Conservation (phyloP, 225 moss, liverwort and hornwort genomes). For the Pseudoscleropodium purum region DNA sequence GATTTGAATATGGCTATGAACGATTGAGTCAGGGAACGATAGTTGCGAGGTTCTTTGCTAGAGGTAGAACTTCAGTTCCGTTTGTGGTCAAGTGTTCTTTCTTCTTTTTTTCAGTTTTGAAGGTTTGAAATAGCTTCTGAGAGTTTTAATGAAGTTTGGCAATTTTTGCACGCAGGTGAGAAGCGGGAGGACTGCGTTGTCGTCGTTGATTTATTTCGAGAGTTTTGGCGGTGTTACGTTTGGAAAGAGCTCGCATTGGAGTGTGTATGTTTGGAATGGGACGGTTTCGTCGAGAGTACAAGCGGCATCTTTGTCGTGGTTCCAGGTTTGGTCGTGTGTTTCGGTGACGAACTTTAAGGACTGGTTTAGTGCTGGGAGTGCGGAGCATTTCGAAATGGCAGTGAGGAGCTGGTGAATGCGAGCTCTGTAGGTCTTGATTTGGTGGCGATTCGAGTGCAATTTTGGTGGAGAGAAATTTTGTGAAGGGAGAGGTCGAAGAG, state of each 20-base stretch:
- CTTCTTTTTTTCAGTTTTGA: background rate
- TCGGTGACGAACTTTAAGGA: background rate
- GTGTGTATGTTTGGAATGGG: background rate
- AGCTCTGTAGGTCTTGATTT: background rate
- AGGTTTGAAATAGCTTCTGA: background rate
- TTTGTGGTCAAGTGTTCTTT: background rate
- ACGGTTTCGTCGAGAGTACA: constrained; percentile 4
- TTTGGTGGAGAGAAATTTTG: background rate
- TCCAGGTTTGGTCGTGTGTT: background rate
- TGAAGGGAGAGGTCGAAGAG: background rate
- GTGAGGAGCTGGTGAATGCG: constrained; percentile 4
- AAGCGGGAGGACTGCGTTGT: background rate
- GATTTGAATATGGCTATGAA: background rate
- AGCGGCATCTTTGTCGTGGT: background rate
- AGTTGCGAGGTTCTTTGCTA: background rate
- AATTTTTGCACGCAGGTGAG: background rate
- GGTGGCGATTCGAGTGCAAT: background rate
- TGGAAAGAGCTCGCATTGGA: background rate
- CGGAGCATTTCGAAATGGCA: background rate
- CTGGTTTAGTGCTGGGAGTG: background rate
- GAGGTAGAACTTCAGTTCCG: background rate
- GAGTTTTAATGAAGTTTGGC: background rate
- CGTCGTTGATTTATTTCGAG: background rate
- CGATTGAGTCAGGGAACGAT: background rate
- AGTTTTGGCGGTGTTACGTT: background rate